Base-by-base conservation (phyloP, 495 filamentous ascomycete species). In the Trichoderma erinaceum region DNA sequence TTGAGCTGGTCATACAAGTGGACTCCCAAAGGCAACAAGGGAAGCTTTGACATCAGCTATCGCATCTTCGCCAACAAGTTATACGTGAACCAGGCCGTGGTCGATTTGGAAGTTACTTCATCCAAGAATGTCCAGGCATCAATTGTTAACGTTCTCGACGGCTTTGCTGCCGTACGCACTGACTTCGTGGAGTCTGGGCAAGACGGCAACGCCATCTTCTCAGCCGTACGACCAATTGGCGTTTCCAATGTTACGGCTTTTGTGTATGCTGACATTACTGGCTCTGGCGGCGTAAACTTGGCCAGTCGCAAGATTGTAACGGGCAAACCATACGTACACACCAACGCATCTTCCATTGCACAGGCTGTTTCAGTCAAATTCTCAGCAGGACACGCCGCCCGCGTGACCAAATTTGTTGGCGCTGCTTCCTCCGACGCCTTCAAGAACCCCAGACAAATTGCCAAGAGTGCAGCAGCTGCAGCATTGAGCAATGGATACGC, bases 1-100 rank as follows among this genome's bases (percentile, higher is more conserved):
- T 76, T 87, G 65, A 83, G 79, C 2, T 92, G 90, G 85, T 77
- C 76, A 1, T 90, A 90, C 68, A 85, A 74, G 25, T 93, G 90
- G 90, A 84, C 79, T 3, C 90, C 90, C 2, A 69, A 61, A 11
- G 56, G 56, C 11, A 61, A 61, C 27, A 61, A 61, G 10, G 56
- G 71, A 7, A 78, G 79, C 15, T 70, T 73, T 38, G 63, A 75
- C 65, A 77, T 78, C 1, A 79, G 82, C 0, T 87, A 85, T 68
- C 74, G 83, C 21, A 78, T 91, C 58, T 80, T 74, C 16, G 90
- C 88, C 74, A 81, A 82, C 18, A 74, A 80, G 56, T 72, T 87
- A 23, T 80, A 84, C n/a, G 78, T 77, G n/a, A 75, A 87, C 66
- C 82, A 77, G 6, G 71, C 83, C 3, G 73, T 72, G 12, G 52